A percentile compares a stretch with the other conserved stretches of the same genome.
These are phyloP conservation scores for Xenosphaeropsis pyriputrescens DNA, from an alignment of 2,329 filamentous ascomycete species.

Conservation along the genomic window DNA sequence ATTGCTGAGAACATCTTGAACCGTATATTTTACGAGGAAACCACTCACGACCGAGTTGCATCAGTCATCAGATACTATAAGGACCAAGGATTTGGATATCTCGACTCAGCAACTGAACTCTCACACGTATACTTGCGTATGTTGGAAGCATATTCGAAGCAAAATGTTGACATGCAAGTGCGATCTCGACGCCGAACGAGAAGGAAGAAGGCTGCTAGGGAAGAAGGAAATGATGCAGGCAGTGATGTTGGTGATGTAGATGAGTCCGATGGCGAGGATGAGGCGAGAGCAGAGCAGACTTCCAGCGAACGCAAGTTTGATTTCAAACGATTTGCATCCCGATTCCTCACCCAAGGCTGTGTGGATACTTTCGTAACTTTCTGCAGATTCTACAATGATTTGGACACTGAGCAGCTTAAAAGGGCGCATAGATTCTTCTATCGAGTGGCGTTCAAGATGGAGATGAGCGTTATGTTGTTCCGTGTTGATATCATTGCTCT, in stretches of 20 bases:
- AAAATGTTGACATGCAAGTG: slow-evolving; percentile 87
- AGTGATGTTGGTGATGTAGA: slow-evolving; percentile 38
- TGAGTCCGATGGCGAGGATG: slow-evolving; percentile 63
- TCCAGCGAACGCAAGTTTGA: slow-evolving; percentile 85
- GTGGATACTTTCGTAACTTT: slow-evolving; percentile 82
- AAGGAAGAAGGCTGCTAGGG: slow-evolving; percentile 48
- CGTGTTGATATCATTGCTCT: slow-evolving; percentile 81
- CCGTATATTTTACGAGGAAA: slow-evolving; percentile 96
- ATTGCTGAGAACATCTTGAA: slow-evolving; percentile 96
- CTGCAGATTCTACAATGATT: slow-evolving; percentile 64
- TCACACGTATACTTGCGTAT: slow-evolving; percentile 85
- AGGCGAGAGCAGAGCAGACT: slow-evolving; percentile 52
- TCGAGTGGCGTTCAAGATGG: slow-evolving; percentile 86
- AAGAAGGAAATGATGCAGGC: slow-evolving; percentile 21
- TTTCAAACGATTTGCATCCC: slow-evolving; percentile 67
- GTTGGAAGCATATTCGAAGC: slow-evolving; percentile 84
- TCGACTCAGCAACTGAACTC: slow-evolving; percentile 84
- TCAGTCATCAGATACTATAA: slow-evolving; percentile 76
- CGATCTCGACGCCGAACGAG: slow-evolving; percentile 63
- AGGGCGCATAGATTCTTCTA: slow-evolving; percentile 90
- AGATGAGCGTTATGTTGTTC: slow-evolving; percentile 78
- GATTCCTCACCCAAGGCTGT: slow-evolving; percentile 72
- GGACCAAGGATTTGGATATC: slow-evolving; percentile 83
- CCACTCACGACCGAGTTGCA: slow-evolving; percentile 78
- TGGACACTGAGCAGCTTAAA: slow-evolving; percentile 70